Conservation (phyloP, 768 basidiomycete genomes). For the Russula abietina region DNA sequence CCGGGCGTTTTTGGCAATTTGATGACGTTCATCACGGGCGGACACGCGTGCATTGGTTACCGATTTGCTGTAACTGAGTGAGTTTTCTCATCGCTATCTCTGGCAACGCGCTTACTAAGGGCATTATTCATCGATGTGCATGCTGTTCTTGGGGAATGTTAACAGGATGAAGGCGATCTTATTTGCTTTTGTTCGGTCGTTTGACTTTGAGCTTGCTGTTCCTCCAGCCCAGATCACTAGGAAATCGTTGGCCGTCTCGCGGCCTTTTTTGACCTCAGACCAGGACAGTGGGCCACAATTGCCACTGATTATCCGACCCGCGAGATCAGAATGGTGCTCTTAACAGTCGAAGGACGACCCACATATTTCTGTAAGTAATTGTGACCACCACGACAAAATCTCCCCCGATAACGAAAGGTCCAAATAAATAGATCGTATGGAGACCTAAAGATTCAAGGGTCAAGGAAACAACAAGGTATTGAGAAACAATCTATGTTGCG, state of each 20-base stretch:
- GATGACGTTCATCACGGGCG: slow-evolving; percentile 19
- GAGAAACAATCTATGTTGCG: neutral
- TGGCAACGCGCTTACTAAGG: too few species aligned
- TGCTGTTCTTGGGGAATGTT: neutral
- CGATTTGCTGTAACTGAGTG: slow-evolving; percentile 24
- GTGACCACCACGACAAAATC: neutral
- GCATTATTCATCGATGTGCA: neutral
- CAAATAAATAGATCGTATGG: neutral
- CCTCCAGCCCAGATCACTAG: slow-evolving; percentile 6
- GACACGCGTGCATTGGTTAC: slow-evolving; percentile 26
- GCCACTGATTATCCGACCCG: slow-evolving; percentile 20
- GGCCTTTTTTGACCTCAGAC: slow-evolving; percentile 19
- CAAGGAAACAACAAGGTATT: too few species aligned
- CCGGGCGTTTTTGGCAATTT: slow-evolving; percentile 22
- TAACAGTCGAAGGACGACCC: too few species aligned
- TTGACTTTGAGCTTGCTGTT: slow-evolving; percentile 25
- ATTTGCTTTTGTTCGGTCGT: slow-evolving; percentile 27
- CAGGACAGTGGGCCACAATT: slow-evolving; percentile 13
- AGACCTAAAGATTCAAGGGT: neutral
- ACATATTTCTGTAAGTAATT: too few species aligned
- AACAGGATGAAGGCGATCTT: slow-evolving; percentile 27
- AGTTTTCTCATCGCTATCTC: neutral
- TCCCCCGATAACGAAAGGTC: neutral
- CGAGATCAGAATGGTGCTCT: slow-evolving; percentile 1
- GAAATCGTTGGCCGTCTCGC: slow-evolving; percentile 16